Evolutionary conservation across 2,329 filamentous ascomycete genomes (phyloP).

Genomic region (Xylariales sp.): DNA sequence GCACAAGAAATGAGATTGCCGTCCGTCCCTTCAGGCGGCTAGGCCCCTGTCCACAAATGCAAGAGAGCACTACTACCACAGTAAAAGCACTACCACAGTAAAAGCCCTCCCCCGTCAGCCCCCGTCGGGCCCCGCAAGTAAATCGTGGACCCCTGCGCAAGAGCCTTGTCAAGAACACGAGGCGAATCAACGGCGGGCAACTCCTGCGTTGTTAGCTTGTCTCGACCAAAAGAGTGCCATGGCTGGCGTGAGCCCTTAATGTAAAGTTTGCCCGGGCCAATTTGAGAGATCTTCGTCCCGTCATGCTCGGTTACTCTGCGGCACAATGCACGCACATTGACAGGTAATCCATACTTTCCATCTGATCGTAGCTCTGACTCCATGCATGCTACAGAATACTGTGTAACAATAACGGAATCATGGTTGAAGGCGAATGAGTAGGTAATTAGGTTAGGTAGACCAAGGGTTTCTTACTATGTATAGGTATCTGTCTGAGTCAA

Average conservation of each 20-base stretch:
- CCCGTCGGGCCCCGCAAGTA: background rate
- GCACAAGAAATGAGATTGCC: background rate
- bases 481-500: no score
- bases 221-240: background rate
- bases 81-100: no score
- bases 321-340: no score
- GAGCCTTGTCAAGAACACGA: background rate
- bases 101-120: no score
- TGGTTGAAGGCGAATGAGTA: no score
- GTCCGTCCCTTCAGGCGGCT: background rate
- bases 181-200: slow-evolving; percentile 3
- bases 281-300: background rate
- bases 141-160: background rate
- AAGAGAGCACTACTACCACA: no score
- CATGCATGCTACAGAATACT: no score
- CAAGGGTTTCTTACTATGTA: no score
- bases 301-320: background rate
- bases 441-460: no score
- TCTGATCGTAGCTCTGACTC: no score
- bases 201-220: slow-evolving; percentile 2
- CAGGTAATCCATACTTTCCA: no score
- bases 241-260: background rate
- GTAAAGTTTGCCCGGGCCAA: background rate
- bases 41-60: background rate
- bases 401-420: no score